Percentiles rank a stretch among this genome's conserved stretches.
Conservation (phyloP, 805 yeast genomes). For the Ogataea salicorniae region DNA sequence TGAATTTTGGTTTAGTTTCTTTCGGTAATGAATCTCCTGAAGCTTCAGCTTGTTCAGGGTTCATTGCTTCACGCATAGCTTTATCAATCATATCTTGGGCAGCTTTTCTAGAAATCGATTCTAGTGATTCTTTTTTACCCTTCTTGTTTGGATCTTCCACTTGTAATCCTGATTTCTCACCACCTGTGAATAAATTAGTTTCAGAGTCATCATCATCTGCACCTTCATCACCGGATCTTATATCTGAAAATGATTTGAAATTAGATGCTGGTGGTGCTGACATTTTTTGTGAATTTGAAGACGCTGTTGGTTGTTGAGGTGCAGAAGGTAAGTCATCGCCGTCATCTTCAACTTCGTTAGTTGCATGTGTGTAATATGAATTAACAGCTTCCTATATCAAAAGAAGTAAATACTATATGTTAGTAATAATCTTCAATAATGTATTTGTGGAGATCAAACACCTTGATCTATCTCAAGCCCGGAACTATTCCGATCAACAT, state of each 20-base stretch:
- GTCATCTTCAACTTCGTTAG: slow-evolving; percentile 1
- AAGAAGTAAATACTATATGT: neutral
- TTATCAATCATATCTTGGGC: slow-evolving; percentile 58
- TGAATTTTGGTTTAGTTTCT: slow-evolving; percentile 30
- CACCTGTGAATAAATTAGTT: slow-evolving; percentile 45
- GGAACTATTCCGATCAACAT: too few species aligned
- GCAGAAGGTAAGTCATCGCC: neutral
- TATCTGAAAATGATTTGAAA: slow-evolving; percentile 30
- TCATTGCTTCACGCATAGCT: slow-evolving; percentile 59
- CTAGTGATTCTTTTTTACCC: slow-evolving; percentile 32
- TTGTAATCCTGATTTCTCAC: slow-evolving; percentile 73
- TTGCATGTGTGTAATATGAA: slow-evolving; percentile 20
- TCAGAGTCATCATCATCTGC: slow-evolving; percentile 32
- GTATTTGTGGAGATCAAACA: too few species aligned
- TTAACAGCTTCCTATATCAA: slow-evolving; percentile 20
- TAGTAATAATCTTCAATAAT: neutral
- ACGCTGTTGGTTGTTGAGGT: neutral
- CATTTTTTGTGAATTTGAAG: neutral
- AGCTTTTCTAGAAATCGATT: slow-evolving; percentile 17
- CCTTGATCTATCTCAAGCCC: too few species aligned
- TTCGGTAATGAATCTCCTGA: slow-evolving; percentile 24
- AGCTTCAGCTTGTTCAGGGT: slow-evolving; percentile 27
- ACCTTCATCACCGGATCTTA: slow-evolving; percentile 25
- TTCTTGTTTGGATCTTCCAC: slow-evolving; percentile 62
- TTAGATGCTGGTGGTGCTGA: slow-evolving; percentile 8